Evolutionary conservation across 2,329 filamentous ascomycete genomes (phyloP).

Genomic region (Huntiella decipiens): DNA sequence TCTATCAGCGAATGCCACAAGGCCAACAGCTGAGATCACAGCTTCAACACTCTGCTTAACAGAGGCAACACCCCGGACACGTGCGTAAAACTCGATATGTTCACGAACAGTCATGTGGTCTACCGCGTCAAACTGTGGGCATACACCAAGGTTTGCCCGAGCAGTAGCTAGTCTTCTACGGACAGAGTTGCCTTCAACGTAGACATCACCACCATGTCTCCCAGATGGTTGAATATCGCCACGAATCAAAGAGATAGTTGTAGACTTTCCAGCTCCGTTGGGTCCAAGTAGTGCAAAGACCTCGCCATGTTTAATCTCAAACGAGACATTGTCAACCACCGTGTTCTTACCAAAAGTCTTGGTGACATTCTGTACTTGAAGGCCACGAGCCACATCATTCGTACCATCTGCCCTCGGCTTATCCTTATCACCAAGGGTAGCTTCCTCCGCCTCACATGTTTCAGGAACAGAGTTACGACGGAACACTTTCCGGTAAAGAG

Average conservation of each 20-base stretch:
- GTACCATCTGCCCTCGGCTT: conserved; percentile 19
- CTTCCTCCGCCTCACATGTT: conserved; percentile 27
- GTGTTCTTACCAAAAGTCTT: conserved; percentile 60
- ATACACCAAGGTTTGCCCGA: conserved; percentile 67
- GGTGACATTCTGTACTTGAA: conserved; percentile 61
- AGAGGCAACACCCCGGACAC: conserved; percentile 58
- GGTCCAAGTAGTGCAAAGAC: conserved; percentile 80
- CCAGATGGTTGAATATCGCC: conserved; percentile 72
- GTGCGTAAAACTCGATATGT: conserved; percentile 74
- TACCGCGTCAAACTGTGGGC: conserved; percentile 73
- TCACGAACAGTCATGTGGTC: conserved; percentile 81
- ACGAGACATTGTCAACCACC: conserved; percentile 77
- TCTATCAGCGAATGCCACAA: conserved; percentile 48
- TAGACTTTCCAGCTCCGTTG: conserved; percentile 82
- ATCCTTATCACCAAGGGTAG: conserved; percentile 34
- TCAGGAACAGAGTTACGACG: conserved; percentile 11
- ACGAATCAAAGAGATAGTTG: conserved; percentile 71
- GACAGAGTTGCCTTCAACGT: conserved; percentile 62
- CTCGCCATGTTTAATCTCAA: conserved; percentile 60
- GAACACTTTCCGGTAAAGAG: conserved; percentile 27
- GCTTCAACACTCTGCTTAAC: conserved; percentile 59
- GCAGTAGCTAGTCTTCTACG: conserved; percentile 52
- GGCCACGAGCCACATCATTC: conserved; percentile 34
- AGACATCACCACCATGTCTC: conserved; percentile 52
- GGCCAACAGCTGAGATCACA: conserved; percentile 63